A percentile compares a stretch with the other conserved stretches of the same genome.
These are phyloP conservation scores for Rhodotorula toruloides DNA, from an alignment of 768 basidiomycete species.

Conservation along the genomic window DNA sequence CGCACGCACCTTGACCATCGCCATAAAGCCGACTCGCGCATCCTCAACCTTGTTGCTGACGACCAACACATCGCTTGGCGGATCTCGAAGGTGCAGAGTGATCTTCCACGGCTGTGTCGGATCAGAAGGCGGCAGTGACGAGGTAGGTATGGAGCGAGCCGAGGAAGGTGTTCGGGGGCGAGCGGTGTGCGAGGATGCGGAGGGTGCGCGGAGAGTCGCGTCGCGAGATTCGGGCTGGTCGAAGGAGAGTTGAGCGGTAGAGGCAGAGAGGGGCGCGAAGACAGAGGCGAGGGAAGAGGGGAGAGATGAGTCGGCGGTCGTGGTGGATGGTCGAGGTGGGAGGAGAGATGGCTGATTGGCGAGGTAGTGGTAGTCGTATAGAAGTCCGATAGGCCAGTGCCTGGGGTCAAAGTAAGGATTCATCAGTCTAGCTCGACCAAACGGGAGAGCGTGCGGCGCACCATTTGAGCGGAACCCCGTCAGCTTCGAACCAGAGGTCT, in stretches of 20 bases:
- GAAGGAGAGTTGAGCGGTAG: not conserved
- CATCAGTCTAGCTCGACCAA: not conserved
- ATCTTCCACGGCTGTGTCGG: slow-evolving; percentile 61
- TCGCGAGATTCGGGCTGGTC: not conserved
- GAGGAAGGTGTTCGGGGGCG: not conserved
- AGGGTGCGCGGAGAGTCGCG: slow-evolving; percentile 46
- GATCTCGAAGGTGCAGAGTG: slow-evolving; percentile 77
- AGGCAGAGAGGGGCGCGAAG: slow-evolving; percentile 6
- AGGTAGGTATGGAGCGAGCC: not conserved
- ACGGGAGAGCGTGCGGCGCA: slow-evolving; percentile 48
- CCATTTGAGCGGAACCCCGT: slow-evolving; percentile 73
- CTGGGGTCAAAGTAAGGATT: slow-evolving; percentile 49
- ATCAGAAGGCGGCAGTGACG: not conserved
- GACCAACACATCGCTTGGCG: slow-evolving; percentile 78
- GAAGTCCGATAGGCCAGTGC: slow-evolving; percentile 96
- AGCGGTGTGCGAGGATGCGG: not conserved
- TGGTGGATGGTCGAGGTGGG: not conserved
- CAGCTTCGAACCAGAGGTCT: slow-evolving; percentile 97
- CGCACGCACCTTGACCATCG: slow-evolving; percentile 66
- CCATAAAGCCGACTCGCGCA: slow-evolving; percentile 92
- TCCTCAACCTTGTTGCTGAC: slow-evolving; percentile 73
- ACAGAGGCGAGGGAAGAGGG: slow-evolving; percentile 29
- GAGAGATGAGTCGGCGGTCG: not conserved
- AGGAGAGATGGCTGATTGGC: slow-evolving; percentile 48
- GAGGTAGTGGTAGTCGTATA: slow-evolving; percentile 71